phyloP scores from a whole-genome alignment of 257 asterid species.

The Fraxinus cuspidata region DNA sequence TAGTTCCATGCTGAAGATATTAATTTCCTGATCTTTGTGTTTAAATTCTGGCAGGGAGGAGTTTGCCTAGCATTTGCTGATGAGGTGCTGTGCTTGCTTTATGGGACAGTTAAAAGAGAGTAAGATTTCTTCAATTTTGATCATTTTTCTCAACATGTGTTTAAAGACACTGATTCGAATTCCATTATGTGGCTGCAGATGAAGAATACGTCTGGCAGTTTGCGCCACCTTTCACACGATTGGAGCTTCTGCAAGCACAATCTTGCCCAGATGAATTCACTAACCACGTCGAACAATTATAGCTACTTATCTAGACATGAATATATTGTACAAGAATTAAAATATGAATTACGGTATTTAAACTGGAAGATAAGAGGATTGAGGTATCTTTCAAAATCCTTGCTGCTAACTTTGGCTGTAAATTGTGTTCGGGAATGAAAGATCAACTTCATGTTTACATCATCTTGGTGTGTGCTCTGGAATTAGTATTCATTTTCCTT shows the following conservation, averaged over 20 bases:
- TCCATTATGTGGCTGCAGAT: slow-evolving; percentile 45
- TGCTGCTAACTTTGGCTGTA: too few species aligned
- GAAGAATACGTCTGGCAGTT: slow-evolving; percentile 81
- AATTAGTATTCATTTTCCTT: too few species aligned
- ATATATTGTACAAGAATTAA: not conserved
- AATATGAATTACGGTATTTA: not conserved
- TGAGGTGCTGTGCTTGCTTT: slow-evolving; percentile 97
- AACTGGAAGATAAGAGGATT: not conserved
- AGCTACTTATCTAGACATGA: slow-evolving; percentile 6
- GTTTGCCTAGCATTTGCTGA: slow-evolving; percentile 97
- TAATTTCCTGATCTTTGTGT: slow-evolving; percentile 7
- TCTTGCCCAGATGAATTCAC: slow-evolving; percentile 75
- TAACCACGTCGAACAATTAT: slow-evolving; percentile 63
- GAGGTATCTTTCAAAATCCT: too few species aligned
- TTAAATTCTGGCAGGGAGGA: slow-evolving; percentile 71
- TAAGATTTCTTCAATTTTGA: slow-evolving; percentile 37
- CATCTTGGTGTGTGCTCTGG: too few species aligned
- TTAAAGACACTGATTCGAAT: not conserved
- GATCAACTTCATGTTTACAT: too few species aligned
- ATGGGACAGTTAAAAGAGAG: slow-evolving; percentile 94
- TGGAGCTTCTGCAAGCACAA: slow-evolving; percentile 88
- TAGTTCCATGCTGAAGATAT: not conserved
- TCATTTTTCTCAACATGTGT: not conserved
- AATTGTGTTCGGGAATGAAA: too few species aligned
- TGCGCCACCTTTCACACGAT: slow-evolving; percentile 53